These are phyloP conservation scores for Lipomyces spencermartinsiae DNA, from an alignment of 805 yeast species.

Conservation along the genomic window DNA sequence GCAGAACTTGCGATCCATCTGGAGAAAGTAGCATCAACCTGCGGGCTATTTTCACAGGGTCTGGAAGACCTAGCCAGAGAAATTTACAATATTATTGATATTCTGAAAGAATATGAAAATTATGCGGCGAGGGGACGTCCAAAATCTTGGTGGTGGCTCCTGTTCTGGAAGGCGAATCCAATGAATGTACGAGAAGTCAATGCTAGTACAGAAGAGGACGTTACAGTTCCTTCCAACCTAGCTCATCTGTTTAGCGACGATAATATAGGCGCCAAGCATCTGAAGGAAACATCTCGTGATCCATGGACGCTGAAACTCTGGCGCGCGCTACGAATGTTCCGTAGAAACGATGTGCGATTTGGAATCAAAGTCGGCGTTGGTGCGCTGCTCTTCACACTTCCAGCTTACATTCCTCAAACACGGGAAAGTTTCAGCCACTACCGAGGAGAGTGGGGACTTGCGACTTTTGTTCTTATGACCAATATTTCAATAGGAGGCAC, in stretches of 20 bases:
- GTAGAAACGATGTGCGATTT: slow-evolving; percentile 73
- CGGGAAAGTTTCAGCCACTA: slow-evolving; percentile 62
- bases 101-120: slow-evolving; percentile 51
- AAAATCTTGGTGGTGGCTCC: slow-evolving; percentile 60
- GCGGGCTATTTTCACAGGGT: slow-evolving; percentile 77
- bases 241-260: slow-evolving; percentile 32
- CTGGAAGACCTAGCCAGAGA: slow-evolving; percentile 68
- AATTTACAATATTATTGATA: slow-evolving; percentile 46
- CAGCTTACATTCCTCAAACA: slow-evolving; percentile 69
- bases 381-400: slow-evolving; percentile 65
- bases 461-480: slow-evolving; percentile 84
- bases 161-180: slow-evolving; percentile 54
- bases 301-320: slow-evolving; percentile 45
- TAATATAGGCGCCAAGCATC: slow-evolving; percentile 24
- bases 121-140: slow-evolving; percentile 24
- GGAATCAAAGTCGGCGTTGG: slow-evolving; percentile 83
- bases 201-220: slow-evolving; percentile 17
- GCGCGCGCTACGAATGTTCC: slow-evolving; percentile 55
- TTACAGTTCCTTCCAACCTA: slow-evolving; percentile 32
- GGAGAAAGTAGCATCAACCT: slow-evolving; percentile 83
- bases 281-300: slow-evolving; percentile 3
- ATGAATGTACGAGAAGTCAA: neutral
- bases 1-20: slow-evolving; percentile 57
- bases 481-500: slow-evolving; percentile 86
- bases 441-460: slow-evolving; percentile 86